Base-by-base conservation (phyloP, 2,329 filamentous ascomycete species). In the Reticulascus tulasneorum region DNA sequence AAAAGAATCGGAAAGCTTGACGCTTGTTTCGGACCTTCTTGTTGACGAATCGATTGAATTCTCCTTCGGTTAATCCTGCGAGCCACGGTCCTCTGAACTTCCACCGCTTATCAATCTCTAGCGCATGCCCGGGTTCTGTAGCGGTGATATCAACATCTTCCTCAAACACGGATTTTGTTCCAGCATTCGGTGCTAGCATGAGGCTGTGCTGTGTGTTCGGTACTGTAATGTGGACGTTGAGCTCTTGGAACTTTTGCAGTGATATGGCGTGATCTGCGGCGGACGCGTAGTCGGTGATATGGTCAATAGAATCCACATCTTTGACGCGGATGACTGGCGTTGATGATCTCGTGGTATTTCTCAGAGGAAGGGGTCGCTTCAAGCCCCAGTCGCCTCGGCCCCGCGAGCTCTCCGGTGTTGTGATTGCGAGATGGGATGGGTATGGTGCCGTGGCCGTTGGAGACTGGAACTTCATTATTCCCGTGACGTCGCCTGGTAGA, bases 331-430 rank as follows among this genome's bases (percentile, higher is more conserved):
- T 75, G 32, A 86, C 70, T 9, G 89, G 86, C n/a, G 80, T 82
- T 7, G 82, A 79, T 7, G 79, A 80, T 35, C 78, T 77, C 15
- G 79, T 77, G 6, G 87, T 90, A 4, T 84, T 81, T 57, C 83
- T 83, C 8, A 83, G 64, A 2, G 91, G 91, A 6, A 97, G 69
- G 2, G 88, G 73, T 37, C 91, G 74, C 67, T 97, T 97, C 51
- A 96, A 68, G 11, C 91, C 91, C 90, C 91, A 97, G 55, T 97
- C 91, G 23, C 91, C 91, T 53, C 78, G 78, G 25, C 72, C 67
- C 17, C 87, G 74, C 7, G 89, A 90, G 13, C 79, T 73, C 28
- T 74, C 66, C 6, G 88, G 83, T 1, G 88, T 90, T 11, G 83
- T 82, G 55, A 97, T 84, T 44, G 89, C 78, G 56, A 93, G 86